A percentile compares a stretch with the other conserved stretches of the same genome.
These are phyloP conservation scores for Litchi chinensis DNA, from an alignment of 345 rosid genomes.

Conservation along the genomic window DNA sequence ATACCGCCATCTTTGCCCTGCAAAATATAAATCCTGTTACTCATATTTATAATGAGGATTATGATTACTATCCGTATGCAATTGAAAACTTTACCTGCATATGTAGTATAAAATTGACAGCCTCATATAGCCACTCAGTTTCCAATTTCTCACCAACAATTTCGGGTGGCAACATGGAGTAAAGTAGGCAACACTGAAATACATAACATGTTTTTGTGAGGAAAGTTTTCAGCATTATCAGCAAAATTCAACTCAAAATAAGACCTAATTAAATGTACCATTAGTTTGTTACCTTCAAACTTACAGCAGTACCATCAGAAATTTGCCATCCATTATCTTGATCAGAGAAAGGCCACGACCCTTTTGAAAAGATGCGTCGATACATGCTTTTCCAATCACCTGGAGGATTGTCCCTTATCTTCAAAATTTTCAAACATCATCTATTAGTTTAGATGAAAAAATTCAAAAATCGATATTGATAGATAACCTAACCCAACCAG, in stretches of 20 bases:
- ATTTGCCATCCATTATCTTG: slow-evolving; percentile 26
- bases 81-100: slow-evolving; percentile 33
- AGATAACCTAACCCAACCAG: no score
- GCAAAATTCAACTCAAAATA: no score
- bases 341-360: slow-evolving; percentile 22
- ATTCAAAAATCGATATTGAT: no score
- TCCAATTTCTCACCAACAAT: slow-evolving; percentile 45
- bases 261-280: background rate
- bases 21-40: background rate
- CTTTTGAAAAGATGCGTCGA: slow-evolving; percentile 17
- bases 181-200: slow-evolving; percentile 40
- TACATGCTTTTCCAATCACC: slow-evolving; percentile 12
- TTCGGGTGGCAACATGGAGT: slow-evolving; percentile 35
- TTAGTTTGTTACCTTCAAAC: slow-evolving; percentile 7
- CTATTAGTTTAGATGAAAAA: no score
- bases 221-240: background rate
- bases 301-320: slow-evolving; percentile 20
- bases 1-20: slow-evolving; percentile 50
- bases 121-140: slow-evolving; percentile 34
- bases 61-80: no score
- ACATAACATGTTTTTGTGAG: background rate
- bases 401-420: slow-evolving; percentile 24
- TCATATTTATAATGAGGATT: no score
- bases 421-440: background rate
- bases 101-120: slow-evolving; percentile 44